Evolutionary conservation across 139 green algal species (phyloP).

Genomic region (Volvox reticuliferus): DNA sequence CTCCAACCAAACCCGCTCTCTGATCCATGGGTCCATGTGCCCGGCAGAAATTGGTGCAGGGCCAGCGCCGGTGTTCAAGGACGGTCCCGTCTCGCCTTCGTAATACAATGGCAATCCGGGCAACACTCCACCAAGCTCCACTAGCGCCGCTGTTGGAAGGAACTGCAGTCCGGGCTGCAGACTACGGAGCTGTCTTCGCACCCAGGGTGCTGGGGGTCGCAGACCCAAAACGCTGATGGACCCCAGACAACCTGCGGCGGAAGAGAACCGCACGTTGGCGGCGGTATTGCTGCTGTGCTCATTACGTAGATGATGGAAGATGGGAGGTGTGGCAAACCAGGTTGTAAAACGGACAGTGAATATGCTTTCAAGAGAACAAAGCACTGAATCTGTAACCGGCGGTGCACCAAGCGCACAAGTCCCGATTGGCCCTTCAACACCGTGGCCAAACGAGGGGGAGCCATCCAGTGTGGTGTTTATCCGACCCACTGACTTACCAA

Average conservation of each 20-base stretch:
- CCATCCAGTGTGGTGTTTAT: too few species aligned
- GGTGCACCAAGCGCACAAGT: too few species aligned
- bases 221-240: background rate
- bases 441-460: too few species aligned
- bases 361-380: too few species aligned
- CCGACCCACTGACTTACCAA: background rate
- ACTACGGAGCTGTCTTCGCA: conserved; percentile 29
- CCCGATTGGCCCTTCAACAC: too few species aligned
- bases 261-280: too few species aligned
- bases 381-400: too few species aligned
- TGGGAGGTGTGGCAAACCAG: too few species aligned
- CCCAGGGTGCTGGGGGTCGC: conserved; percentile 21
- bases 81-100: background rate
- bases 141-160: background rate
- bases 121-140: conserved; percentile 29
- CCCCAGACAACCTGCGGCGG: conserved; percentile 3
- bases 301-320: too few species aligned
- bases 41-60: background rate
- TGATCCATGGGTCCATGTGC: background rate
- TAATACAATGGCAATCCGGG: background rate
- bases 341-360: too few species aligned
- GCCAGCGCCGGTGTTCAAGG: background rate
- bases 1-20: background rate
- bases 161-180: conserved; percentile 23
- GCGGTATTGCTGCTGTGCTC: too few species aligned